phyloP scores from a whole-genome alignment of 225 moss, liverwort and hornwort genomes.

The Ulota crispa region DNA sequence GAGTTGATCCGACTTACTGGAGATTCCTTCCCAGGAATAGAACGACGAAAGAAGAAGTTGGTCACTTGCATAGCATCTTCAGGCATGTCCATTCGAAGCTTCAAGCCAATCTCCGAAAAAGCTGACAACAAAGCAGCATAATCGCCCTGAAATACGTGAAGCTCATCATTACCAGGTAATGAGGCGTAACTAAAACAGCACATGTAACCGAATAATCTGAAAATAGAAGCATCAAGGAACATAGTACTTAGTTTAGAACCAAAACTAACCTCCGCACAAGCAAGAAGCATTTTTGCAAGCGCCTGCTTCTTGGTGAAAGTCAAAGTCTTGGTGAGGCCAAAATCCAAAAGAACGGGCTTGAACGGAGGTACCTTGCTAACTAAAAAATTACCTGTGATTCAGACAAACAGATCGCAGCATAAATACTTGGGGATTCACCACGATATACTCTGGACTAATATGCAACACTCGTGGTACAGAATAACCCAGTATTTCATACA shows the following conservation, averaged over 20 bases:
- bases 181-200: neutral
- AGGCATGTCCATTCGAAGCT: conserved; percentile 90
- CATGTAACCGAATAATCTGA: neutral
- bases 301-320: conserved; percentile 93
- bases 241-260: neutral
- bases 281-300: conserved; percentile 91
- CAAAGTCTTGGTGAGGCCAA: conserved; percentile 91
- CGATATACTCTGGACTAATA: neutral
- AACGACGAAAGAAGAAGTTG: conserved; percentile 97
- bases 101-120: conserved; percentile 92
- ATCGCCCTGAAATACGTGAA: conserved; percentile 63
- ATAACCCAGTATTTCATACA: neutral
- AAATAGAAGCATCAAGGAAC: neutral
- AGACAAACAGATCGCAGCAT: conserved; percentile 4
- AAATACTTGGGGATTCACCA: neutral
- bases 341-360: conserved; percentile 86
- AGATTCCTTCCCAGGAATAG: conserved; percentile 89
- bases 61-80: conserved; percentile 96
- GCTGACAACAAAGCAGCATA: conserved; percentile 86
- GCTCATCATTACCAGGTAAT: neutral
- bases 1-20: conserved; percentile 47
- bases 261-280: conserved; percentile 84
- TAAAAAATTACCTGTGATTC: conserved; percentile 75
- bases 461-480: neutral
- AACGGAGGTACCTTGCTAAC: conserved; percentile 86